Percentiles rank a stretch among this genome's conserved stretches.
Evolutionary conservation across 805 yeast species (phyloP).

Genomic region (Candida hungchunana): DNA sequence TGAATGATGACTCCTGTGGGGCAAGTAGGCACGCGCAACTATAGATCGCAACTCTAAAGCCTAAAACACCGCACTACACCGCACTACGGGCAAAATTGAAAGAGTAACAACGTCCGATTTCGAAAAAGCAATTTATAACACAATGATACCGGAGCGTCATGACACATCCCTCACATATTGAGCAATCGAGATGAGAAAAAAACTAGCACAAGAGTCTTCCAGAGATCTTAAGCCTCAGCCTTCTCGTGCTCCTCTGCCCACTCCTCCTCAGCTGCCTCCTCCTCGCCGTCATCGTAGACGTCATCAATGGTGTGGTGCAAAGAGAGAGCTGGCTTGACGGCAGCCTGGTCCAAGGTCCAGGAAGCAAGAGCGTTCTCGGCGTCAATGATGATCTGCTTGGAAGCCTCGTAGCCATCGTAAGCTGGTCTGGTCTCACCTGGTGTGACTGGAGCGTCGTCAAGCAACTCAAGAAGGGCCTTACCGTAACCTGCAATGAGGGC

Average conservation of each 20-base stretch:
- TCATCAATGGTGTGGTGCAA: slow-evolving; percentile 74
- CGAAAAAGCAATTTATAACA: no score
- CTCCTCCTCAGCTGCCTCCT: slow-evolving; percentile 37
- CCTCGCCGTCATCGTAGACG: slow-evolving; percentile 43
- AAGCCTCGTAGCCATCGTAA: slow-evolving; percentile 96
- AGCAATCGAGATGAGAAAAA: neutral
- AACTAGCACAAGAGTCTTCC: neutral
- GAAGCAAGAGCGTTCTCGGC: slow-evolving; percentile 93
- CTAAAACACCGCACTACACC: no score
- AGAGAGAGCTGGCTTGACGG: slow-evolving; percentile 88
- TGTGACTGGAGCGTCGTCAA: slow-evolving; percentile 95
- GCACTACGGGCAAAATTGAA: no score
- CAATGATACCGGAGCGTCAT: no score
- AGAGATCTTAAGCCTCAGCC: slow-evolving; percentile 11
- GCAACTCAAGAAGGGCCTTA: slow-evolving; percentile 90
- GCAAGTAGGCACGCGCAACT: no score
- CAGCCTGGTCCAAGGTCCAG: slow-evolving; percentile 96
- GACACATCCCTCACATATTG: no score
- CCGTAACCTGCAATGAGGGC: slow-evolving; percentile 99
- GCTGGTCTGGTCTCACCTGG: slow-evolving; percentile 99
- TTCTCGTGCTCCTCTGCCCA: slow-evolving; percentile 26
- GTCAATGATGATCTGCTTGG: slow-evolving; percentile 95
- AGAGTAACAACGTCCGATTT: no score
- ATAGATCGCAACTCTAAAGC: no score
- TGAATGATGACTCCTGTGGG: no score